Evolutionary conservation across 306 rosid species (phyloP), one percentile per base, ranked within the genome.

Genomic region (Quillaja saponaria): DNA sequence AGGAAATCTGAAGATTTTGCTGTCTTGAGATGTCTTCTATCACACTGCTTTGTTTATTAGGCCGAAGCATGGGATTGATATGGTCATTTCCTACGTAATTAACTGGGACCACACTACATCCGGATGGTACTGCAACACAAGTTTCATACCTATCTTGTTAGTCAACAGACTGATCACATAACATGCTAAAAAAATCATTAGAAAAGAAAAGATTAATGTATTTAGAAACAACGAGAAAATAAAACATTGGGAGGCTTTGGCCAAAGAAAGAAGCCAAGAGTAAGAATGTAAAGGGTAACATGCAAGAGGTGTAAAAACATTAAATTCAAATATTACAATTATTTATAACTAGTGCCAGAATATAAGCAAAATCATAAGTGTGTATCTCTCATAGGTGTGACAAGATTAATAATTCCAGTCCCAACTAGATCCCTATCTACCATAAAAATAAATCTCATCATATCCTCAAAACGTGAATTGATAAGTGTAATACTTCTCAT

Each of bases 1-100:
- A 80, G 73, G 91, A 87, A 70, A 84, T 86, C 76, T 85, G 95
- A 78, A 85, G 87, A 76, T 81, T 87, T 71, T 86, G 87, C 83
- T 86, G 89, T 51, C 82, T 78, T 34, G 90, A 77, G 68, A 85
- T 71, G 69, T 86, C 96, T 57, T 88, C 90, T 59, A 77, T 57
- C 55, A 86, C 90, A 72, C 75, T 80, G 55, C 79, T 70, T 58
- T 75, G 75, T 76, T 86, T 88, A 64, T 78, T 91, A 10, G 91
- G 84, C 63, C 75, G 79, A 75, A 82, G 70, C 81, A 80, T 65
- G 71, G 88, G 80, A 73, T 66, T 61, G 16, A 76, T 68, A 76
- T 75, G 91, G 65, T 87, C 96, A 18, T 70, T 91, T 70, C 90
- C 83, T 66, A 91, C 75, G 75, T 80, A 80, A 80, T 85, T 85